A percentile compares a stretch with the other conserved stretches of the same genome.
phyloP scores from a whole-genome alignment of 805 yeast genomes.

The Yarrowia divulgata region DNA sequence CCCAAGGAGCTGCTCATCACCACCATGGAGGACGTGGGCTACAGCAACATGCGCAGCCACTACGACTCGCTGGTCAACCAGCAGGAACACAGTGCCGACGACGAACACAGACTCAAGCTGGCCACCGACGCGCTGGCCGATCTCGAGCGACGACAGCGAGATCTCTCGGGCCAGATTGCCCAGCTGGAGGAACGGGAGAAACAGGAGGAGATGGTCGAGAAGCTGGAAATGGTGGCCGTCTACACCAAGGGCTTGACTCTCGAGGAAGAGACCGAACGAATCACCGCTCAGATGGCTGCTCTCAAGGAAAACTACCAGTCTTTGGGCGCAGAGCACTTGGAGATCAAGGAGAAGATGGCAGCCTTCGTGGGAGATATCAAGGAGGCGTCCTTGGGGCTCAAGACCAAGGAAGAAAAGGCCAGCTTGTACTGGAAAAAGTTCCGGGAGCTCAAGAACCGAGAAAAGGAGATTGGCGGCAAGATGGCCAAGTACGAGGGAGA shows the following conservation, averaged over 20 bases:
- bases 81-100: constrained; percentile 58
- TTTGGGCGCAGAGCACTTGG: too few relatives aligned
- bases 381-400: background rate
- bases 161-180: constrained; percentile 47
- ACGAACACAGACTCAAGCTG: constrained; percentile 43
- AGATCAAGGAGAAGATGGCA: background rate
- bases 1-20: constrained; percentile 77
- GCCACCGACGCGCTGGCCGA: constrained; percentile 42
- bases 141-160: background rate
- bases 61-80: constrained; percentile 65
- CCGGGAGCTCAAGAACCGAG: background rate
- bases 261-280: background rate
- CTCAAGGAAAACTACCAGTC: too few relatives aligned
- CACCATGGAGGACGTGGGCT: constrained; percentile 80
- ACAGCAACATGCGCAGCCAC: constrained; percentile 60
- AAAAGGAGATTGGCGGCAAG: background rate
- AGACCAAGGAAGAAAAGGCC: background rate
- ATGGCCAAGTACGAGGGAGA: constrained; percentile 4
- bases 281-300: background rate
- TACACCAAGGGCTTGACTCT: background rate
- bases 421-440: background rate
- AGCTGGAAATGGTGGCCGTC: background rate
- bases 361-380: too few relatives aligned
- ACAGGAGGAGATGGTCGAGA: constrained; percentile 14
- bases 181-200: constrained; percentile 43